Conservation (phyloP, 768 basidiomycete genomes). For the Tephrocybe sp. region DNA sequence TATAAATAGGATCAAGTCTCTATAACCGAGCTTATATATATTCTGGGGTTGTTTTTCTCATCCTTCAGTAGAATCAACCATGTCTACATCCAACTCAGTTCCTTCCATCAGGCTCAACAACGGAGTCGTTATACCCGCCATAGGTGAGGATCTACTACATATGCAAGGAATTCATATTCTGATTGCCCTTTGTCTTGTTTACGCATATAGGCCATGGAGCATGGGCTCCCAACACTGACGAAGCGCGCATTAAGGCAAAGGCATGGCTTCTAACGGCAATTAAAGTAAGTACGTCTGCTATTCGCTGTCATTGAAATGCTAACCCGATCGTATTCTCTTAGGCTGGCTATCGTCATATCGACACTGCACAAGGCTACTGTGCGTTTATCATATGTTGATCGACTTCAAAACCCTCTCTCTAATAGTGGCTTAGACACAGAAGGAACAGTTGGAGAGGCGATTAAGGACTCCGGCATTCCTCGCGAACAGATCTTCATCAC, state of each 20-base stretch:
- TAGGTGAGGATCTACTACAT: conserved; percentile 22
- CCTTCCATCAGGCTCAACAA: conserved; percentile 26
- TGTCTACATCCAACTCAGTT: conserved; percentile 2
- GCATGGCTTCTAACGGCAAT: conserved; percentile 39
- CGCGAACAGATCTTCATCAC: conserved; percentile 48
- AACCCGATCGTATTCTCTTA: conserved; percentile 11
- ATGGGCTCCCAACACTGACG: conserved; percentile 32
- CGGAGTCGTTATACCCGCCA: conserved; percentile 30
- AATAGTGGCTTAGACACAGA: conserved; percentile 30
- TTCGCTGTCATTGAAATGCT: neutral
- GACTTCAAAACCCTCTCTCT: neutral
- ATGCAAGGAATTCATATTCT: too few species aligned
- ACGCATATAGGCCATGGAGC: conserved; percentile 33
- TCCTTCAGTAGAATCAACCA: neutral
- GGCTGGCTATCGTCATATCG: conserved; percentile 41
- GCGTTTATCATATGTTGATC: neutral
- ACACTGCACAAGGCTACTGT: conserved; percentile 36
- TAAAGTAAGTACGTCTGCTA: conserved; percentile 22
- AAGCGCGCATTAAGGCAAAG: conserved; percentile 30
- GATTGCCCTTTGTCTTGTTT: neutral
- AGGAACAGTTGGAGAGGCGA: conserved; percentile 36
- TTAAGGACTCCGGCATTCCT: conserved; percentile 46
- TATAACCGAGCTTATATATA: too few species aligned
- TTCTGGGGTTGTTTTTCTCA: too few species aligned
- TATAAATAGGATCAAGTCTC: too few species aligned